phyloP scores from a whole-genome alignment of 495 filamentous ascomycete genomes.

The Hyaloscypha variabilis region DNA sequence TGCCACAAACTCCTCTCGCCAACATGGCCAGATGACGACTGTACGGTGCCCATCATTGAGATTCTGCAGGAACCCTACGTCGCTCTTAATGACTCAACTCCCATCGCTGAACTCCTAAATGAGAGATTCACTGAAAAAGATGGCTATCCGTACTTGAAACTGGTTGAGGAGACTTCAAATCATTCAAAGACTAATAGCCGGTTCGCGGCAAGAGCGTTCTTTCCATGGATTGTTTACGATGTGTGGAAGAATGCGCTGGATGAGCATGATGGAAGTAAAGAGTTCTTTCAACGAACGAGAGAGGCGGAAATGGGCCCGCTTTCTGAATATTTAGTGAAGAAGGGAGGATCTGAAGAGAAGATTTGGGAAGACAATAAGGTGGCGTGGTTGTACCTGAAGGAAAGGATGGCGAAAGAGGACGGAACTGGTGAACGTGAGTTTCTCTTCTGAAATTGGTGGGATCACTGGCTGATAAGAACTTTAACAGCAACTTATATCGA shows the following conservation, averaged over 20 bases:
- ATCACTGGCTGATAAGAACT: neutral
- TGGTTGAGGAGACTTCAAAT: neutral
- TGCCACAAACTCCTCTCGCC: conserved; percentile 6
- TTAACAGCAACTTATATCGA: conserved; percentile 13
- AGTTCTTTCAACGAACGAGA: conserved; percentile 8
- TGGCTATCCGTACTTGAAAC: conserved; percentile 4
- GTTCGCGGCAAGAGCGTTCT: neutral
- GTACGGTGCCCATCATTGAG: conserved; percentile 17
- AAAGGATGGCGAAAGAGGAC: conserved; percentile 18
- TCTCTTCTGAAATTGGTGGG: neutral
- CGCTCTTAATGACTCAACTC: conserved; percentile 6
- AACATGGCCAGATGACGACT: neutral
- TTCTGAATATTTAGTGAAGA: neutral
- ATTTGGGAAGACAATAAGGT: neutral
- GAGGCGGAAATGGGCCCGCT: neutral
- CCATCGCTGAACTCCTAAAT: conserved; percentile 14
- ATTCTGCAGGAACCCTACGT: conserved; percentile 1
- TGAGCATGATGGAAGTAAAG: neutral
- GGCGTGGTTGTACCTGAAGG: conserved; percentile 1
- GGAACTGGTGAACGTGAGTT: conserved; percentile 15
- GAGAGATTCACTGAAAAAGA: conserved; percentile 15
- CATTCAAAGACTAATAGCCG: neutral
- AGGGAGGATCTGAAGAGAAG: neutral
- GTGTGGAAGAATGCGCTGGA: conserved; percentile 16
- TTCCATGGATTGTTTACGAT: conserved; percentile 6